A percentile compares a stretch with the other conserved stretches of the same genome.
Evolutionary conservation across 345 rosid genomes (phyloP).

Genomic region (Gossypium arboreum): DNA sequence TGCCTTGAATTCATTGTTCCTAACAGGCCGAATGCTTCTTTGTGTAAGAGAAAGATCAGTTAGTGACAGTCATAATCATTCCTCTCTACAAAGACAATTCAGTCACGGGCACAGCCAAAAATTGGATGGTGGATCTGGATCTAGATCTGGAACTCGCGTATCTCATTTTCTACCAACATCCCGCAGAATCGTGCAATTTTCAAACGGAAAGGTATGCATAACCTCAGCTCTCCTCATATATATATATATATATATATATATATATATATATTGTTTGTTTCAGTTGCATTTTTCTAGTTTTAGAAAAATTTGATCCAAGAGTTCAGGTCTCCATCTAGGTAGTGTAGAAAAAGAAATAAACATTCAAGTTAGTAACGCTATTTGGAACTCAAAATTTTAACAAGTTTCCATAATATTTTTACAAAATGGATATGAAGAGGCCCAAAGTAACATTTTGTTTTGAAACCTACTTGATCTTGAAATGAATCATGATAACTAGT

Average conservation of each 20-base stretch:
- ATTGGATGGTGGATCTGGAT: constrained; percentile 51
- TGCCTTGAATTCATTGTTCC: not conserved
- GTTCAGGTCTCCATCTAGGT: too few relatives aligned
- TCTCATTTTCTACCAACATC: constrained; percentile 78
- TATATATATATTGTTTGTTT: not conserved
- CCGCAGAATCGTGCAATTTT: constrained; percentile 75
- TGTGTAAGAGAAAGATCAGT: constrained; percentile 68
- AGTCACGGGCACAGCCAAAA: constrained; percentile 59
- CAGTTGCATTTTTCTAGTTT: not conserved
- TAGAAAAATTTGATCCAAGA: not conserved
- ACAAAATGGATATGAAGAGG: too few relatives aligned
- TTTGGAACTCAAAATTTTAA: too few relatives aligned
- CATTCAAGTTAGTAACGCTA: too few relatives aligned
- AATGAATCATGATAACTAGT: too few relatives aligned
- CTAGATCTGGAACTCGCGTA: constrained; percentile 51
- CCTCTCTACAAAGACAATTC: constrained; percentile 70
- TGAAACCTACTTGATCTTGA: too few relatives aligned
- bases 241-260: not conserved
- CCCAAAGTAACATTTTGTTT: too few relatives aligned
- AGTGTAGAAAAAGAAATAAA: too few relatives aligned
- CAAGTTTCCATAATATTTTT: too few relatives aligned
- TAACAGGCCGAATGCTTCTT: constrained; percentile 67
- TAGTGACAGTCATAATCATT: constrained; percentile 47
- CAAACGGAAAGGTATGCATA: constrained; percentile 53
- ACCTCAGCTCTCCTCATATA: not conserved